Evolutionary conservation across 2,329 filamentous ascomycete genomes (phyloP).

Genomic region (Cercospora nicotianae): DNA sequence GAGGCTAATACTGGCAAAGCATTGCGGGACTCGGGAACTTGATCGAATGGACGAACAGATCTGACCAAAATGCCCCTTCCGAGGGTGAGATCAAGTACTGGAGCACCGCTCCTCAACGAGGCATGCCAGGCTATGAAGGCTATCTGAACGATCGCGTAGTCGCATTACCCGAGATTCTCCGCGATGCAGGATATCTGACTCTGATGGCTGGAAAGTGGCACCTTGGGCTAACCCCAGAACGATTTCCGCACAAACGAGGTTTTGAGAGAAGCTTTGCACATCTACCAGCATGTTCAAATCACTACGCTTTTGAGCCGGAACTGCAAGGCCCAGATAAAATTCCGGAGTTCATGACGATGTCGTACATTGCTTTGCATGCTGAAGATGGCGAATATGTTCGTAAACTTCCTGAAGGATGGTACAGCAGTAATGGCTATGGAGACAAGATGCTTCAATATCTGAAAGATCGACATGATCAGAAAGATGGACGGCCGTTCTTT

Average conservation of each 20-base stretch:
- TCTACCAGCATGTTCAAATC: slow-evolving; percentile 60
- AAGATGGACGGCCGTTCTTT: slow-evolving; percentile 55
- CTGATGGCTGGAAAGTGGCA: slow-evolving; percentile 66
- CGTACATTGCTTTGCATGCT: slow-evolving; percentile 42
- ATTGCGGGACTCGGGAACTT: slow-evolving; percentile 61
- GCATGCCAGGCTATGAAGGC: slow-evolving; percentile 62
- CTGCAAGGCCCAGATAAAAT: slow-evolving; percentile 40
- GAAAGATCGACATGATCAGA: slow-evolving; percentile 39
- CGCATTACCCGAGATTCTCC: slow-evolving; percentile 59
- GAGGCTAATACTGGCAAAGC: slow-evolving; percentile 8
- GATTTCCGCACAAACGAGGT: slow-evolving; percentile 56
- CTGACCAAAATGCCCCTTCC: slow-evolving; percentile 54
- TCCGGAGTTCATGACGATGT: slow-evolving; percentile 46
- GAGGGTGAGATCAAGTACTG: slow-evolving; percentile 47
- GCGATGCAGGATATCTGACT: slow-evolving; percentile 60
- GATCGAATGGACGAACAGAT: slow-evolving; percentile 59
- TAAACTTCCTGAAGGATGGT: slow-evolving; percentile 42
- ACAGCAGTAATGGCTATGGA: slow-evolving; percentile 43
- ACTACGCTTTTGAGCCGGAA: slow-evolving; percentile 56
- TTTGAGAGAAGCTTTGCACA: slow-evolving; percentile 62
- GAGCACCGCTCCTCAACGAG: slow-evolving; percentile 56
- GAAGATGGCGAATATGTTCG: slow-evolving; percentile 45
- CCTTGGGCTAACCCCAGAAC: slow-evolving; percentile 59
- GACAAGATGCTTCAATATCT: slow-evolving; percentile 44
- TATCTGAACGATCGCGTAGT: slow-evolving; percentile 63